phyloP scores from a whole-genome alignment of 2,329 filamentous ascomycete species.

The Sporothrix pallida region DNA sequence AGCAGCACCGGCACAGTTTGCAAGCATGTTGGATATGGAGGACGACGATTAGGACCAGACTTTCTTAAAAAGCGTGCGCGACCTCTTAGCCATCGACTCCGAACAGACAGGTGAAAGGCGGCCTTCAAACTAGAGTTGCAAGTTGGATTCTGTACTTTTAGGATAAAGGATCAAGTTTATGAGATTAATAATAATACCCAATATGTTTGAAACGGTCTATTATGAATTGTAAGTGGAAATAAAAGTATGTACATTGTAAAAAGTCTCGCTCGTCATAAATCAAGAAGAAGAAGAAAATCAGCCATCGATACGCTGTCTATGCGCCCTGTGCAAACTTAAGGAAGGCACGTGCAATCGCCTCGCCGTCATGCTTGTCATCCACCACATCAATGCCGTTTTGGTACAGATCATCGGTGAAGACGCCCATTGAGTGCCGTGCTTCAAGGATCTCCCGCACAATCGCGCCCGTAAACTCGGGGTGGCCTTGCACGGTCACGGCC shows the following conservation, averaged over 20 bases:
- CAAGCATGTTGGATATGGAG: conserved; percentile 38
- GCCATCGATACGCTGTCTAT: conserved; percentile 3
- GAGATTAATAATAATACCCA: too few species aligned
- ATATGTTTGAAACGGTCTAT: too few species aligned
- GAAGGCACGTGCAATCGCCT: conserved; percentile 75
- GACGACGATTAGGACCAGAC: conserved; percentile 33
- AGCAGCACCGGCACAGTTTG: conserved; percentile 35
- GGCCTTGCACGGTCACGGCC: conserved; percentile 80
- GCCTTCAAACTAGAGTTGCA: too few species aligned
- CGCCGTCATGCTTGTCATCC: conserved; percentile 74
- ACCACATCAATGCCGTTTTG: conserved; percentile 71
- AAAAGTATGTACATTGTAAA: too few species aligned
- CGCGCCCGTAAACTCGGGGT: conserved; percentile 78
- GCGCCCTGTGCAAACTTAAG: conserved; percentile 74
- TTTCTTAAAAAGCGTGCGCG: background rate
- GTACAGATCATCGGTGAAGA: conserved; percentile 73
- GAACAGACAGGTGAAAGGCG: too few species aligned
- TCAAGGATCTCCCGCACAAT: conserved; percentile 74
- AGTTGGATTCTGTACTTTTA: too few species aligned
- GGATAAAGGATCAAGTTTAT: too few species aligned
- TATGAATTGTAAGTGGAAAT: too few species aligned
- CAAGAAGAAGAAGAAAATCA: too few species aligned
- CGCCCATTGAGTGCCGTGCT: conserved; percentile 66
- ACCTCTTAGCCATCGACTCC: too few species aligned
- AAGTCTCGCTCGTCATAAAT: too few species aligned